These are phyloP conservation scores for Penicillium paneum DNA, from an alignment of 2,329 filamentous ascomycete genomes.

Conservation along the genomic window DNA sequence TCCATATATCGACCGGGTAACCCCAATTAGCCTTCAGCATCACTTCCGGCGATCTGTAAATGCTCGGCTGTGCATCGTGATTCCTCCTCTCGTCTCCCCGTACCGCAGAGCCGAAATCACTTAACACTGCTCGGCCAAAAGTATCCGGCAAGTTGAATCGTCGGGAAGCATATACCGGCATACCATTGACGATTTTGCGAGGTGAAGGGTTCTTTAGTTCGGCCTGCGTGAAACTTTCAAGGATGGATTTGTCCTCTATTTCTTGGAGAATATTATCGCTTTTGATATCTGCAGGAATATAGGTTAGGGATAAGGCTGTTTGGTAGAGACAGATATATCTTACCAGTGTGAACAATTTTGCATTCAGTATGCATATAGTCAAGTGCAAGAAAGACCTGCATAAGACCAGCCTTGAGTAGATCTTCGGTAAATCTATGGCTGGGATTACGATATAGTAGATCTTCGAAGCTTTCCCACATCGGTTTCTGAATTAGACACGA, in stretches of 20 bases:
- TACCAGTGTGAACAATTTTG: conserved; percentile 39
- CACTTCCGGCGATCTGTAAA: not conserved
- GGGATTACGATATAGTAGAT: conserved; percentile 40
- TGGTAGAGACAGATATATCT: not conserved
- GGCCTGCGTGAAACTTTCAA: not conserved
- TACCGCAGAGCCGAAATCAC: not conserved
- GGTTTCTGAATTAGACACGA: conserved; percentile 32
- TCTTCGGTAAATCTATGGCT: conserved; percentile 37
- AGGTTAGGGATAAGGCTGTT: not conserved
- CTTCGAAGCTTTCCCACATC: conserved; percentile 42
- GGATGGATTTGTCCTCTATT: not conserved
- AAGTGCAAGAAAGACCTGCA: conserved; percentile 41
- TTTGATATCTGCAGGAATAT: conserved; percentile 1
- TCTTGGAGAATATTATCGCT: conserved; percentile 3
- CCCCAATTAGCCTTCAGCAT: no score
- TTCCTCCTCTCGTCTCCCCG: not conserved
- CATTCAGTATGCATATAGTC: conserved; percentile 29
- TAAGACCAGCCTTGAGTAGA: conserved; percentile 39
- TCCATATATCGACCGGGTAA: no score
- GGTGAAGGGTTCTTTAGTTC: not conserved
- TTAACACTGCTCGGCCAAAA: conserved; percentile 20
- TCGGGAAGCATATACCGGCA: conserved; percentile 38
- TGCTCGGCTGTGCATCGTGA: not conserved
- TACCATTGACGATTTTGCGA: conserved; percentile 30
- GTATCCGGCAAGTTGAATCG: conserved; percentile 31